These are phyloP conservation scores for Pleodorina starrii DNA, from an alignment of 139 green algal species.

Conservation along the genomic window DNA sequence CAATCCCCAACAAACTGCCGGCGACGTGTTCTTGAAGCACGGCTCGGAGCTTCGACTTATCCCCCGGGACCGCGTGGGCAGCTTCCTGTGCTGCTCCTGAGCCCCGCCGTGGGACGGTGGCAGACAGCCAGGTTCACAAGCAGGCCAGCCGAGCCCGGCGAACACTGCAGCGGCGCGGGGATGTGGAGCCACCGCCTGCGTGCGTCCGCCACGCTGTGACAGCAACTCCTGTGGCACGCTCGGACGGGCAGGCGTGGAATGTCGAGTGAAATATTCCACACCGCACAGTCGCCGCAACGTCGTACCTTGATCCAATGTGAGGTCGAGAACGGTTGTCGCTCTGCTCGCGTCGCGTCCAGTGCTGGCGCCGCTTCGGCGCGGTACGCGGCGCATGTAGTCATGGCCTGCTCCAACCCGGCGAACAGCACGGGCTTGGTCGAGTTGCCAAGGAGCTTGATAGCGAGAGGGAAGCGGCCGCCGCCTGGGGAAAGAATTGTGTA, in stretches of 20 bases:
- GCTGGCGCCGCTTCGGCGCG: background rate
- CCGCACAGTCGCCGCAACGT: background rate
- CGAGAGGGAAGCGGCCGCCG: conserved; percentile 51
- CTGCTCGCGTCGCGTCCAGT: background rate
- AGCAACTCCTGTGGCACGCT: too few relatives aligned
- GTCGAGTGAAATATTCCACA: too few relatives aligned
- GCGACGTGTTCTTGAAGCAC: conserved; percentile 98
- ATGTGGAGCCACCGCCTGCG: too few relatives aligned
- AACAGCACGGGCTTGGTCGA: conserved; percentile 38
- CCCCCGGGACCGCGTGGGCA: conserved; percentile 91
- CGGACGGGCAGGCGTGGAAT: too few relatives aligned
- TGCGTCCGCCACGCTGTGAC: too few relatives aligned
- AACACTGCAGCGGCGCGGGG: too few relatives aligned
- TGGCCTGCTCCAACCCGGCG: background rate
- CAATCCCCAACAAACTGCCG: conserved; percentile 94
- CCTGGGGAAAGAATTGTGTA: too few relatives aligned
- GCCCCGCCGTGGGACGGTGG: too few relatives aligned
- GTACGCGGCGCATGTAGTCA: background rate
- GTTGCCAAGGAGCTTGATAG: conserved; percentile 49
- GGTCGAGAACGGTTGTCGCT: background rate
- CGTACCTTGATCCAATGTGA: background rate
- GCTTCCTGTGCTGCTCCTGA: too few relatives aligned
- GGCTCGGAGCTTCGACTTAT: conserved; percentile 95
- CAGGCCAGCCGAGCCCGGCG: too few relatives aligned
- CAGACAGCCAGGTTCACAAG: too few relatives aligned